Conservation (phyloP, 805 yeast genomes). For the Zygosaccharomyces bisporus region DNA sequence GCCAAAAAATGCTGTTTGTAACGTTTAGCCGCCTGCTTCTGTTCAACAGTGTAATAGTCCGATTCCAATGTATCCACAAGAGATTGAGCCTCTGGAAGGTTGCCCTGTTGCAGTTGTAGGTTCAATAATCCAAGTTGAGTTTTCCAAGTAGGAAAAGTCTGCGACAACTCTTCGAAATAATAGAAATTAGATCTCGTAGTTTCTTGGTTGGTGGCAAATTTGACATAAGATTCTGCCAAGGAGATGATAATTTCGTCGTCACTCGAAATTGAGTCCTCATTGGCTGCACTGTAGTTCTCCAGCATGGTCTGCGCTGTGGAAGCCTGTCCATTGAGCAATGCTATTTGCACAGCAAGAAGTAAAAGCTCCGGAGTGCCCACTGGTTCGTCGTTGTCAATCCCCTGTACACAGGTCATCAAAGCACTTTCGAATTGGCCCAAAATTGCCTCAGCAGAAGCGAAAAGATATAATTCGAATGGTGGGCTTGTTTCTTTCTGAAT, state of each 20-base stretch:
- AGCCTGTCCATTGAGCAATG: constrained; percentile 40
- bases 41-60: constrained; percentile 38
- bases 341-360: constrained; percentile 42
- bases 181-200: constrained; percentile 44
- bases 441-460: constrained; percentile 31
- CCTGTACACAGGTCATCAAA: constrained; percentile 39
- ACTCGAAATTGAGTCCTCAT: constrained; percentile 41
- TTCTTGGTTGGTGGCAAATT: constrained; percentile 42
- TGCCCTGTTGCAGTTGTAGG: constrained; percentile 72
- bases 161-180: constrained; percentile 73
- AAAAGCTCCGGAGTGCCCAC: constrained; percentile 39
- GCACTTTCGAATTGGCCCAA: constrained; percentile 33
- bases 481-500: constrained; percentile 16
- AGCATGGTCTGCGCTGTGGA: constrained; percentile 45
- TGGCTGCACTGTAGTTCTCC: constrained; percentile 43
- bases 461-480: constrained; percentile 24
- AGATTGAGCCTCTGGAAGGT: constrained; percentile 79
- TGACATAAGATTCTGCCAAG: constrained; percentile 71
- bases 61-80: constrained; percentile 47
- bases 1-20: constrained; percentile 53
- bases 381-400: constrained; percentile 43
- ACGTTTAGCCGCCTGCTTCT: constrained; percentile 25
- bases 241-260: constrained; percentile 75
- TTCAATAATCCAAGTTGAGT: constrained; percentile 62
- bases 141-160: constrained; percentile 49